A percentile compares a stretch with the other conserved stretches of the same genome.
Evolutionary conservation across 305 asterid genomes (phyloP).

Genomic region (Fraxinus dipetala): DNA sequence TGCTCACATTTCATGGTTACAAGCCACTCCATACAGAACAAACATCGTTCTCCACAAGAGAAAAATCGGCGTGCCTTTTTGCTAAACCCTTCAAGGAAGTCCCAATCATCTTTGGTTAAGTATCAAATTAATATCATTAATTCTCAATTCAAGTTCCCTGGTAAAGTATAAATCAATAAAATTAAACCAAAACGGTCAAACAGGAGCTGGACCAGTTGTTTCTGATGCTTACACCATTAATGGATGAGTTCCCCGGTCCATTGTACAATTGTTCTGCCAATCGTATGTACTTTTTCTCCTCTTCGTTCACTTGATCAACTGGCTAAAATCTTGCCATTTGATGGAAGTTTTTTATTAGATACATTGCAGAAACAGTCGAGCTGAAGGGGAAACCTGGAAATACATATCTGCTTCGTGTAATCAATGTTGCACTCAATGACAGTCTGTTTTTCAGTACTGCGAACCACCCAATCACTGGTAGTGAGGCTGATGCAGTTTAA

Average conservation of each 20-base stretch:
- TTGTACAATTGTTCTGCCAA: constrained; percentile 40
- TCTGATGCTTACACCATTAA: constrained; percentile 43
- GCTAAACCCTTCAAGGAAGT: constrained; percentile 37
- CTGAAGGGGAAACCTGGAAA: constrained; percentile 39
- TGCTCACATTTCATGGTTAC: constrained; percentile 48
- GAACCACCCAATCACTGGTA: constrained; percentile 34
- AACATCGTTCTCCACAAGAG: constrained; percentile 35
- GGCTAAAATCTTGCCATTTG: background rate
- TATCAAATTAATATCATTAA: background rate
- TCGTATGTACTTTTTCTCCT: constrained; percentile 15
- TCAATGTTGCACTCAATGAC: constrained; percentile 52
- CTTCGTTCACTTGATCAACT: background rate
- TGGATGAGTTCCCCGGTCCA: constrained; percentile 40
- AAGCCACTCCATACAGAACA: constrained; percentile 42
- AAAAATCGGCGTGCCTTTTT: constrained; percentile 34
- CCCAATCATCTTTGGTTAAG: constrained; percentile 37
- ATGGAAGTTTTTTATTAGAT: background rate
- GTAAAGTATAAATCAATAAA: background rate
- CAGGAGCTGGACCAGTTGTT: constrained; percentile 41
- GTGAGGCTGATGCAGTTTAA: constrained; percentile 43
- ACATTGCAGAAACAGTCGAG: constrained; percentile 33
- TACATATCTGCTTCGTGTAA: constrained; percentile 39
- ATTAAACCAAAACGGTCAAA: background rate
- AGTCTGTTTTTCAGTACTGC: constrained; percentile 41
- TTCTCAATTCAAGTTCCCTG: background rate